These are phyloP conservation scores for Tetragonia tetragonoides DNA, from an alignment of 148 eudicot genomes.

Conservation along the genomic window DNA sequence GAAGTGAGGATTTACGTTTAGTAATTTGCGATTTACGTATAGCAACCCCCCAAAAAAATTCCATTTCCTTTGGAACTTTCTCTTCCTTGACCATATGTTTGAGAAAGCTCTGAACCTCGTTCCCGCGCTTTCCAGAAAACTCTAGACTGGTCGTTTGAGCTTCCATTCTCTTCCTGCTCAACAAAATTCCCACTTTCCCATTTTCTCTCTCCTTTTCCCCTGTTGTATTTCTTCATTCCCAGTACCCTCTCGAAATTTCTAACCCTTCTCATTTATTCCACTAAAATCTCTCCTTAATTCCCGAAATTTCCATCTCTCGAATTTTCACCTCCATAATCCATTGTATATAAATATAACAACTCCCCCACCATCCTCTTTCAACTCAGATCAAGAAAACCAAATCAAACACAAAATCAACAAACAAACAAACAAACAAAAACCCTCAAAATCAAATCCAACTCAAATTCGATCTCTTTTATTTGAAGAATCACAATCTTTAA, in stretches of 20 bases:
- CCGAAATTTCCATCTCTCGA: conserved; percentile 3
- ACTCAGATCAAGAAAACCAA: neutral
- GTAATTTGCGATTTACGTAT: too few relatives aligned
- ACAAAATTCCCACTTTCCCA: too few relatives aligned
- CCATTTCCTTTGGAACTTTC: too few relatives aligned
- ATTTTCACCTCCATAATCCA: neutral
- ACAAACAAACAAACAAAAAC: neutral
- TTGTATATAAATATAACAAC: conserved; percentile 10
- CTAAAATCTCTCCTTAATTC: neutral
- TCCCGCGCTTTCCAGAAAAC: conserved; percentile 1
- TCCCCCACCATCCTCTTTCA: neutral
- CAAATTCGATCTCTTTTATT: neutral
- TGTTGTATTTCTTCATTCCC: neutral
- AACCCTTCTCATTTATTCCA: neutral
- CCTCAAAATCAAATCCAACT: neutral
- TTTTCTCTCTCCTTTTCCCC: neutral
- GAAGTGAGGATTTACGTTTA: too few relatives aligned
- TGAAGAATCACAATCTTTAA: neutral
- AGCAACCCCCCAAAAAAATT: too few relatives aligned
- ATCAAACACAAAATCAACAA: neutral
- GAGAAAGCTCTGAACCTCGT: neutral
- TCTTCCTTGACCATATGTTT: neutral
- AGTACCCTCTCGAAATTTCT: conserved; percentile 9
- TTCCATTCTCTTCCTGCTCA: too few relatives aligned
- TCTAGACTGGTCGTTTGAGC: neutral